These are phyloP conservation scores for Aspergillus tamarii DNA, from an alignment of 2,329 filamentous ascomycete genomes.

Conservation along the genomic window DNA sequence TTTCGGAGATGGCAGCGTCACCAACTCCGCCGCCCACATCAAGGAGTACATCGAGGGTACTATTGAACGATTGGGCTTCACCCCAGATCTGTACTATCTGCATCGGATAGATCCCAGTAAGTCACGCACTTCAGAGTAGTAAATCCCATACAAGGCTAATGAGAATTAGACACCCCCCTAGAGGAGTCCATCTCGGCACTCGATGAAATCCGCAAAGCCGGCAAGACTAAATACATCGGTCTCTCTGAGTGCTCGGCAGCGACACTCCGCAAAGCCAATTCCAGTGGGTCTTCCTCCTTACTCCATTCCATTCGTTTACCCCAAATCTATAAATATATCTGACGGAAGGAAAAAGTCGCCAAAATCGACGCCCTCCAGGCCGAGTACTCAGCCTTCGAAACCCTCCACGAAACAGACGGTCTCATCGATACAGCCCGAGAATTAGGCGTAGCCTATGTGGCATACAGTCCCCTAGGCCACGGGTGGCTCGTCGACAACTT, in stretches of 20 bases:
- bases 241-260: conserved; percentile 52
- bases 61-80: conserved; percentile 52
- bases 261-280: conserved; percentile 50
- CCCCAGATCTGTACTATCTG: conserved; percentile 52
- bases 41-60: conserved; percentile 52
- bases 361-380: conserved; percentile 53
- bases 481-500: conserved; percentile 54
- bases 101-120: conserved; percentile 51
- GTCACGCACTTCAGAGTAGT: conserved; percentile 8
- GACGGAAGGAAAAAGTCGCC: conserved; percentile 41
- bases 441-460: conserved; percentile 48
- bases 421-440: conserved; percentile 49
- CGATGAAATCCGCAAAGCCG: conserved; percentile 50
- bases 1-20: conserved; percentile 42
- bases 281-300: conserved; percentile 34
- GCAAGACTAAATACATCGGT: conserved; percentile 55
- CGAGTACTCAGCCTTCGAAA: conserved; percentile 51
- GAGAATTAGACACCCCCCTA: conserved; percentile 43
- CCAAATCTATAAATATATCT: neutral
- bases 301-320: too few species aligned
- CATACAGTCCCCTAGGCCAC: conserved; percentile 52
- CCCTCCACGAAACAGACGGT: conserved; percentile 44
- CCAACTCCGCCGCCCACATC: conserved; percentile 53
- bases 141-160: neutral
- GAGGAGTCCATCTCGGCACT: conserved; percentile 53